Conservation (phyloP, 139 green algal species). For the Coccomyxa sp. region DNA sequence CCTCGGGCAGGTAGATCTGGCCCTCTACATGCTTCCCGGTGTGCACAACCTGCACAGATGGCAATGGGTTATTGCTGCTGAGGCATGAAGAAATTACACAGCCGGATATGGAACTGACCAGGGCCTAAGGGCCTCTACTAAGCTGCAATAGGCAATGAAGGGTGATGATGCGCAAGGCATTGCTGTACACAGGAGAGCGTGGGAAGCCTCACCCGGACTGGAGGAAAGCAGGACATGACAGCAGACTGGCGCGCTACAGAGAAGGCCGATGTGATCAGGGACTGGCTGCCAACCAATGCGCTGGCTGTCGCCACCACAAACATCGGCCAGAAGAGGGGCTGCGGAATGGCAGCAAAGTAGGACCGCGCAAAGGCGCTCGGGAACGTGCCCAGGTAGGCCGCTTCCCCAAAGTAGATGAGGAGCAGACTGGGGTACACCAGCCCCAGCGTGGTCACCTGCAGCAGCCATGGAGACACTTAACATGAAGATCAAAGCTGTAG, state of each 20-base stretch:
- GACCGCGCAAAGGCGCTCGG: neutral
- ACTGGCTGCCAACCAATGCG: slow-evolving; percentile 34
- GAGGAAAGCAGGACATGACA: slow-evolving; percentile 37
- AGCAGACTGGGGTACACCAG: slow-evolving; percentile 52
- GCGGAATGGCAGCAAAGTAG: slow-evolving; percentile 5
- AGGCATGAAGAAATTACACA: too few species aligned
- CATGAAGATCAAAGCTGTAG: neutral
- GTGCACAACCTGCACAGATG: slow-evolving; percentile 30
- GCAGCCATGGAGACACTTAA: neutral
- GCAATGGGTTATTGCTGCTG: too few species aligned
- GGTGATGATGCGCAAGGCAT: too few species aligned
- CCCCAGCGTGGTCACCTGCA: neutral
- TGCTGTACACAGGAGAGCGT: neutral
- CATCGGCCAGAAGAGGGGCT: slow-evolving; percentile 35
- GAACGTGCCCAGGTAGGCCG: slow-evolving; percentile 12
- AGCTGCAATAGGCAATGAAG: too few species aligned
- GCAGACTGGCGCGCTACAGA: slow-evolving; percentile 38
- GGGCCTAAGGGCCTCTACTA: too few species aligned
- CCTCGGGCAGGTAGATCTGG: slow-evolving; percentile 44
- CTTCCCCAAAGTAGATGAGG: slow-evolving; percentile 58
- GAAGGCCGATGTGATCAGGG: slow-evolving; percentile 25
- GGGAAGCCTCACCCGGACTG: neutral
- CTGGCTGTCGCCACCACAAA: slow-evolving; percentile 45
- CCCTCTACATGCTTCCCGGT: slow-evolving; percentile 24
- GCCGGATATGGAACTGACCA: too few species aligned